A percentile compares a stretch with the other conserved stretches of the same genome.
phyloP scores from a whole-genome alignment of 2,329 filamentous ascomycete species.

The Alternaria postmessia region DNA sequence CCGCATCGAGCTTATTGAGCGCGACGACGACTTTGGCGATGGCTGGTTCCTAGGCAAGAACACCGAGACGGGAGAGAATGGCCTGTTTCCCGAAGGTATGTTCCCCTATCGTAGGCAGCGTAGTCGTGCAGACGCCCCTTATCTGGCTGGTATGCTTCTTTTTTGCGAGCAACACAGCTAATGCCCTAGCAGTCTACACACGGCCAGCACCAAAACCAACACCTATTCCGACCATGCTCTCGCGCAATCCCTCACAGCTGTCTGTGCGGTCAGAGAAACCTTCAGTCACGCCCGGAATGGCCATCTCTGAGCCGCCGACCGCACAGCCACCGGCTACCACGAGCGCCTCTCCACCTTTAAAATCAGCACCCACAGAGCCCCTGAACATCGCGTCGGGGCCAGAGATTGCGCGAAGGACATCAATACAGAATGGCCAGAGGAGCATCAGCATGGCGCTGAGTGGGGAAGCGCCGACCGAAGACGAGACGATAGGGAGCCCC shows the following conservation, averaged over 20 bases:
- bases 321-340: conserved; percentile 28
- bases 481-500: conserved; percentile 66
- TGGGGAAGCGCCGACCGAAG: conserved; percentile 51
- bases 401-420: conserved; percentile 25
- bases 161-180: conserved; percentile 15
- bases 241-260: conserved; percentile 40
- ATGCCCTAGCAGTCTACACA: conserved; percentile 64
- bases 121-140: neutral
- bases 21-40: conserved; percentile 88
- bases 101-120: conserved; percentile 15
- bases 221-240: conserved; percentile 37
- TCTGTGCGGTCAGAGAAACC: conserved; percentile 21
- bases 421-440: conserved; percentile 33
- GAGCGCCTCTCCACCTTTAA: conserved; percentile 26
- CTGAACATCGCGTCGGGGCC: conserved; percentile 34
- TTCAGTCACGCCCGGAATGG: conserved; percentile 24
- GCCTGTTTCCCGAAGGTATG: conserved; percentile 84
- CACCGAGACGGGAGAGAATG: conserved; percentile 74
- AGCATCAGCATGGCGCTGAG: conserved; percentile 49
- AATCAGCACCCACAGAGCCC: conserved; percentile 36
- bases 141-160: conserved; percentile 1
- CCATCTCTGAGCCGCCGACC: conserved; percentile 27
- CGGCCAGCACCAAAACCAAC: conserved; percentile 62
- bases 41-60: conserved; percentile 85
- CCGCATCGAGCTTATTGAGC: conserved; percentile 81